These are phyloP conservation scores for Umbelopsis sp. DNA, from an alignment of 192 early-diverging fungal genomes.

Conservation along the genomic window DNA sequence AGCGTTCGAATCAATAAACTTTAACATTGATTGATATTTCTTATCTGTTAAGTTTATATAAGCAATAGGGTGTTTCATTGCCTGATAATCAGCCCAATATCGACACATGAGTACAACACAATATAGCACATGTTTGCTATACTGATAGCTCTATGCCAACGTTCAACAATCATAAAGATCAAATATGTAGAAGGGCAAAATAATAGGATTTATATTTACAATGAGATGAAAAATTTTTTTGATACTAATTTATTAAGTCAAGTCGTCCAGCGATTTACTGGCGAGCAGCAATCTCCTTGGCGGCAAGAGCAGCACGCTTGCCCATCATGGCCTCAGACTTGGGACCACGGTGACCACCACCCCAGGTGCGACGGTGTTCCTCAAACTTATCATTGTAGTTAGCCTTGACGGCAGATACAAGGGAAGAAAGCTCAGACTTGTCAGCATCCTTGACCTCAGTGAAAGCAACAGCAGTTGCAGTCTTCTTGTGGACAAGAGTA, in stretches of 20 bases:
- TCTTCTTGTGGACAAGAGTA: slow-evolving; percentile 99
- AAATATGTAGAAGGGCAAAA: not conserved
- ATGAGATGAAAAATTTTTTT: not conserved
- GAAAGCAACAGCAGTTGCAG: slow-evolving; percentile 92
- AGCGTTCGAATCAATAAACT: too few relatives aligned
- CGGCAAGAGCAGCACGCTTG: slow-evolving; percentile 66
- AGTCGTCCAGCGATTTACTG: slow-evolving; percentile 15
- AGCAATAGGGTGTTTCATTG: too few relatives aligned
- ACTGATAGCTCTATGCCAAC: too few relatives aligned
- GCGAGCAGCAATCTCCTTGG: slow-evolving; percentile 42
- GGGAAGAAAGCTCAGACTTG: slow-evolving; percentile 83
- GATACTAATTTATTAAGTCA: slow-evolving; percentile 9
- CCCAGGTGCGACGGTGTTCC: slow-evolving; percentile 87
- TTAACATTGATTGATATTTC: too few relatives aligned
- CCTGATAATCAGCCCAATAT: too few relatives aligned
- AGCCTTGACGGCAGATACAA: slow-evolving; percentile 89
- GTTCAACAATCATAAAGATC: too few relatives aligned
- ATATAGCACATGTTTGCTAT: too few relatives aligned
- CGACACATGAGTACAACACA: too few relatives aligned
- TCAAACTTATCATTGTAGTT: slow-evolving; percentile 96
- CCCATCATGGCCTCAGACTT: slow-evolving; percentile 83
- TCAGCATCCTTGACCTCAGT: slow-evolving; percentile 93
- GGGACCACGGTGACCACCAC: slow-evolving; percentile 95
- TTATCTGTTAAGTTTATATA: too few relatives aligned
- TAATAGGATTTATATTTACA: slow-evolving; percentile 6